Evolutionary conservation across 768 basidiomycete species (phyloP).

Genomic region (Tylopilus plumbeoviolaceoides): DNA sequence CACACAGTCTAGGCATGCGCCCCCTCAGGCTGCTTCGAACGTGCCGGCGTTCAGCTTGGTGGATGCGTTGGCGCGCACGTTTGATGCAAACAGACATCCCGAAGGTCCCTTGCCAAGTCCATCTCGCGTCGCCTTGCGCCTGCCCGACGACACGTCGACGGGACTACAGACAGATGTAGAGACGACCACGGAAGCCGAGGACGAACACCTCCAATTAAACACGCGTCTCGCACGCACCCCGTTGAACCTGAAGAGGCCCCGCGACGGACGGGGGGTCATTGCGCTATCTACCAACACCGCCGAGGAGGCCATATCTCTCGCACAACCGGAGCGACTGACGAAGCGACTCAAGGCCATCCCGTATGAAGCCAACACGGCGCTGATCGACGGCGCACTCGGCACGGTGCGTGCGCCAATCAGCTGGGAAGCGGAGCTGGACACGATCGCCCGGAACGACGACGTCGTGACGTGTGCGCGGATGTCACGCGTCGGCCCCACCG

Average conservation of each 20-base stretch:
- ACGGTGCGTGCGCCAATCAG: constrained; percentile 19
- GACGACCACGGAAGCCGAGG: constrained; percentile 22
- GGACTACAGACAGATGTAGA: constrained; percentile 18
- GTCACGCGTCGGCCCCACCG: neutral
- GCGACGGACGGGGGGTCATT: neutral
- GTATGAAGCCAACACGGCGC: constrained; percentile 17
- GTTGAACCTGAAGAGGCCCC: neutral
- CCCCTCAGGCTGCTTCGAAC: neutral
- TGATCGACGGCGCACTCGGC: constrained; percentile 23
- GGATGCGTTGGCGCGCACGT: constrained; percentile 23
- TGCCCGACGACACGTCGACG: constrained; percentile 1
- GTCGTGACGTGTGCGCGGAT: neutral
- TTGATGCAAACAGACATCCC: constrained; percentile 23
- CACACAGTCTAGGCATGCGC: neutral
- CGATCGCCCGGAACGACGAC: constrained; percentile 1
- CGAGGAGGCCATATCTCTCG: constrained; percentile 6
- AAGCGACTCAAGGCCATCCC: constrained; percentile 20
- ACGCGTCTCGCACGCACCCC: constrained; percentile 10
- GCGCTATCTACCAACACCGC: neutral
- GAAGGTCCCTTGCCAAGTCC: neutral
- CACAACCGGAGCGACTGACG: constrained; percentile 4
- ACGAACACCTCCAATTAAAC: constrained; percentile 10
- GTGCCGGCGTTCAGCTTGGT: constrained; percentile 12
- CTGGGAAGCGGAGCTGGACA: constrained; percentile 16
- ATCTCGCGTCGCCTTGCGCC: neutral